These are phyloP conservation scores for Mucor plumbeus DNA, from an alignment of 371 early-diverging fungal genomes.

Conservation along the genomic window DNA sequence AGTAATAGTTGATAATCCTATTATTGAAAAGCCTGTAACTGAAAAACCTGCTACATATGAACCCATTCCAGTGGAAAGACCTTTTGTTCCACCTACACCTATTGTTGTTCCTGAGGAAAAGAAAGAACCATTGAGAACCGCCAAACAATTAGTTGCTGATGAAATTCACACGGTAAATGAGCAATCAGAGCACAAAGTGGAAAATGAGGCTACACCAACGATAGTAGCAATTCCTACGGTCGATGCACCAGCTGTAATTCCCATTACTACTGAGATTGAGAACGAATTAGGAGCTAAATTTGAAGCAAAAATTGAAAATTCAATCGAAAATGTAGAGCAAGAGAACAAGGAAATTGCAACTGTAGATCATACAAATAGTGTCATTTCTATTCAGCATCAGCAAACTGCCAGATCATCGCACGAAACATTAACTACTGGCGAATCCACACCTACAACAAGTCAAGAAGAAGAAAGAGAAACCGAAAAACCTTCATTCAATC, in stretches of 20 bases:
- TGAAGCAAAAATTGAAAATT: background rate
- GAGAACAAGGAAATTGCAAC: background rate
- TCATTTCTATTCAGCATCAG: background rate
- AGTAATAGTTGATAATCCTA: background rate
- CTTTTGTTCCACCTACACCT: background rate
- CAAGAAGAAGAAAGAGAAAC: slow-evolving; percentile 2
- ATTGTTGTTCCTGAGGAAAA: background rate
- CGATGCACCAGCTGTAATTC: background rate
- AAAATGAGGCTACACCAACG: slow-evolving; percentile 10
- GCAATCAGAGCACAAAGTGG: background rate
- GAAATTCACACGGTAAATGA: slow-evolving; percentile 8
- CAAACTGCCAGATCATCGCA: background rate
- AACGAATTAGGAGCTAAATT: background rate
- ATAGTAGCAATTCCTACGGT: background rate
- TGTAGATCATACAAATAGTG: background rate
- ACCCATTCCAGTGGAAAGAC: slow-evolving; percentile 25
- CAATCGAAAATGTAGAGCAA: background rate
- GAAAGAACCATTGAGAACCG: background rate
- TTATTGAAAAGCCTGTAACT: background rate
- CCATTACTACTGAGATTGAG: background rate
- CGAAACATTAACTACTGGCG: background rate
- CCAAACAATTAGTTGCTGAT: slow-evolving; percentile 1
- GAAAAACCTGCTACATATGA: slow-evolving; percentile 28
- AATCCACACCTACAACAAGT: background rate
- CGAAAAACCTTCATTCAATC: slow-evolving; percentile 5